phyloP scores from a whole-genome alignment of 2,329 filamentous ascomycete genomes.

The Aspergillus viridinutans region DNA sequence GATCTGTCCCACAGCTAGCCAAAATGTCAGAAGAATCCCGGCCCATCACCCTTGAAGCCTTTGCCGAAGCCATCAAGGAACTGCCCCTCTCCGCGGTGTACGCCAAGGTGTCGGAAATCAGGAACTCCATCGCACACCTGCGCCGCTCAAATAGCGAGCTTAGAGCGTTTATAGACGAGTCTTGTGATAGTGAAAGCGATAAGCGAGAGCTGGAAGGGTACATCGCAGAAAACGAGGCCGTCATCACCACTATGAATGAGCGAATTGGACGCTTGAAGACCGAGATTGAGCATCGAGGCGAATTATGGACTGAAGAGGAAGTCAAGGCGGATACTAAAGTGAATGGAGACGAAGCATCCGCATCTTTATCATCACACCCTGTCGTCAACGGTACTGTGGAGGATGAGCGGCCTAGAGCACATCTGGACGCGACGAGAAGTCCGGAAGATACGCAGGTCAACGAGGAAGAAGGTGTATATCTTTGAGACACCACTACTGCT shows the following conservation, averaged over 20 bases:
- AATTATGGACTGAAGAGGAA: slow-evolving; percentile 46
- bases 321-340: slow-evolving; percentile 18
- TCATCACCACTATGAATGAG: slow-evolving; percentile 54
- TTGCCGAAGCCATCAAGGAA: slow-evolving; percentile 53
- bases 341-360: not conserved
- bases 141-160: slow-evolving; percentile 55
- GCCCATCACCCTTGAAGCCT: slow-evolving; percentile 49
- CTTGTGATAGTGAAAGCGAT: slow-evolving; percentile 49
- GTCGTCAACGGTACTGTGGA: slow-evolving; percentile 18
- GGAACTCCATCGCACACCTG: slow-evolving; percentile 58
- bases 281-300: slow-evolving; percentile 52
- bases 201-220: slow-evolving; percentile 32
- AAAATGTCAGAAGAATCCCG: slow-evolving; percentile 47
- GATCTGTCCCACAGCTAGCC: not conserved
- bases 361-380: not conserved
- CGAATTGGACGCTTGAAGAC: slow-evolving; percentile 50
- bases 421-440: slow-evolving; percentile 2
- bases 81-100: slow-evolving; percentile 57
- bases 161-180: slow-evolving; percentile 46
- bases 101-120: slow-evolving; percentile 57
- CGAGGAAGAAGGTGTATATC: slow-evolving; percentile 27
- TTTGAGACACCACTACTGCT: slow-evolving; percentile 16
- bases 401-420: not conserved
- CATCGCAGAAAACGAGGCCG: slow-evolving; percentile 55
- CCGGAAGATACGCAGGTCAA: slow-evolving; percentile 4